A percentile compares a stretch with the other conserved stretches of the same genome.
phyloP scores from a whole-genome alignment of 2,329 filamentous ascomycete species.

The Tolypocladium inflatum region DNA sequence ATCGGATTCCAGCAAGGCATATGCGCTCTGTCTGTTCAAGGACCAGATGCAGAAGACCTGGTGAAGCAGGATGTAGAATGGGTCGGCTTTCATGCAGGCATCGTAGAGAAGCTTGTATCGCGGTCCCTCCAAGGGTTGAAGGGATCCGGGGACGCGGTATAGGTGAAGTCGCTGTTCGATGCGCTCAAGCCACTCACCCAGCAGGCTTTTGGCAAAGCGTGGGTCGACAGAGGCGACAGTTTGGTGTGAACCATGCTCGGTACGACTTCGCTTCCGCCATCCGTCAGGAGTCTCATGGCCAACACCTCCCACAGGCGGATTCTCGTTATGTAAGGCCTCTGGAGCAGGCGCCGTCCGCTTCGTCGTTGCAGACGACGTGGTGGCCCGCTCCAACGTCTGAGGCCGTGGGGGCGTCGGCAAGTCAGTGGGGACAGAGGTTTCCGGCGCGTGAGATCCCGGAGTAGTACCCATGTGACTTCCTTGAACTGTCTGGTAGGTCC shows the following conservation, averaged over 20 bases:
- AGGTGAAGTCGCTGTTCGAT: not conserved
- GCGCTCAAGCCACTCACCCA: not conserved
- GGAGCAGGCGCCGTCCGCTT: not conserved
- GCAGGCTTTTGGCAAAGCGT: not conserved
- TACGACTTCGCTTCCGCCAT: not conserved
- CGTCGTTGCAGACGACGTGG: not conserved
- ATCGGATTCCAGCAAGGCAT: constrained; percentile 11
- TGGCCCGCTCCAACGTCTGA: not conserved
- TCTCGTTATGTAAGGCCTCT: not conserved
- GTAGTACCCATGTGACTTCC: not conserved
- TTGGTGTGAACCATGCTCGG: not conserved
- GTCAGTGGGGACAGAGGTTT: not conserved
- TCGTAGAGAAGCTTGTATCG: constrained; percentile 45
- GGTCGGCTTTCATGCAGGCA: constrained; percentile 47
- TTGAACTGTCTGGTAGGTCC: not conserved
- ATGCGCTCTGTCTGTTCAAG: constrained; percentile 22
- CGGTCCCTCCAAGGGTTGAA: constrained; percentile 28
- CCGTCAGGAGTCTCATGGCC: not conserved
- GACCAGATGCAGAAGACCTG: constrained; percentile 55
- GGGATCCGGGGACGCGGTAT: constrained; percentile 3
- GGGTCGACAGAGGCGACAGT: no score
- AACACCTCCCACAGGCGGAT: not conserved
- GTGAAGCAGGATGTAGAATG: constrained; percentile 56
- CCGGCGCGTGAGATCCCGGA: not conserved
- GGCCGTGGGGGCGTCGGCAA: not conserved